These are phyloP conservation scores for Mortierella sp. DNA, from an alignment of 371 early-diverging fungal species.

Conservation along the genomic window DNA sequence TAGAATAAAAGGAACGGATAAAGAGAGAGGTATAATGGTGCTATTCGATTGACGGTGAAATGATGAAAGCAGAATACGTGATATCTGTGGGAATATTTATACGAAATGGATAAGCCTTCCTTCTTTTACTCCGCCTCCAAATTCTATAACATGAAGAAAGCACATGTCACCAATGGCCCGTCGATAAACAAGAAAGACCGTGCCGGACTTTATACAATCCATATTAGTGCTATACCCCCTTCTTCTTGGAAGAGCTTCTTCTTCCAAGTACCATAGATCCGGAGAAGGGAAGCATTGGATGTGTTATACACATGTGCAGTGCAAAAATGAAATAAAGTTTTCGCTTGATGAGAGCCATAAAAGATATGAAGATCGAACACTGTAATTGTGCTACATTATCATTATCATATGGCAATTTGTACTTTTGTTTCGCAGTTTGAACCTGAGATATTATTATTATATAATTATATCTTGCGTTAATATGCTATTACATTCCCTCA, in stretches of 20 bases:
- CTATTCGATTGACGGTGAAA: neutral
- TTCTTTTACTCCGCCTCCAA: neutral
- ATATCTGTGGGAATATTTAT: too few species aligned
- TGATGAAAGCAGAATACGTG: neutral
- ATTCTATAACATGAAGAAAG: too few species aligned
- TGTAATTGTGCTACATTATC: neutral
- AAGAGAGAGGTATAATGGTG: neutral
- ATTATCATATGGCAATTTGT: too few species aligned
- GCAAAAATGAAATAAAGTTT: neutral
- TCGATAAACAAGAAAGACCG: neutral
- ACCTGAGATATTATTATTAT: too few species aligned
- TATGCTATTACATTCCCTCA: too few species aligned
- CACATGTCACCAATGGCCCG: neutral
- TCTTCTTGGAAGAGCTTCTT: too few species aligned
- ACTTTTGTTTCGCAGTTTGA: too few species aligned
- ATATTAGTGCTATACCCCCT: neutral
- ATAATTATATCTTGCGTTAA: too few species aligned
- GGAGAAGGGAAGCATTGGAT: conserved; percentile 12
- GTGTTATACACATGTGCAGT: neutral
- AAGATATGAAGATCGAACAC: neutral
- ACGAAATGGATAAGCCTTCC: neutral
- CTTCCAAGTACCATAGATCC: neutral
- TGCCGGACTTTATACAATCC: neutral
- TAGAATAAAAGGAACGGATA: too few species aligned
- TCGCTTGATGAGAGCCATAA: neutral